Evolutionary conservation across 2,329 filamentous ascomycete species (phyloP), one percentile per base, ranked within the genome.

Genomic region (Hypoxylon sp.): DNA sequence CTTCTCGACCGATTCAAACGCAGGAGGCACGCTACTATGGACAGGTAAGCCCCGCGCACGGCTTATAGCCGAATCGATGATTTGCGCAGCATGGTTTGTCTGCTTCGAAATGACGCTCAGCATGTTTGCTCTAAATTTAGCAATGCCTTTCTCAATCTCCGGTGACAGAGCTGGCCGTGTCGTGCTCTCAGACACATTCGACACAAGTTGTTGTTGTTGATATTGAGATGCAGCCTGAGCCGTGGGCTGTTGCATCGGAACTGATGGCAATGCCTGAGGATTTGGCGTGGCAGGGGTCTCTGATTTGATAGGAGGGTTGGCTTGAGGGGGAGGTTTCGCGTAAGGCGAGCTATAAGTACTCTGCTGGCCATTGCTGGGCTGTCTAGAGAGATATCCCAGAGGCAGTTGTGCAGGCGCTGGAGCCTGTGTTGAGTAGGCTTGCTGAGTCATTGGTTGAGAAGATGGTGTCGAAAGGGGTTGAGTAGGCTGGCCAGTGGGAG

Each of bases 331-430:
- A 14, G 77, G 76, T 60, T 77, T 74, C 10, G 76, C 76, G 53
- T 79, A 79, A 22, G 76, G 77, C 30, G 77, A 78, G 51, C 72
- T 78, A 64, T 78, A 79, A 1, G 76, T 77, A 59, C 74, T 75
- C 64, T 76, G 76, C 44, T 78, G 76, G n/a, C 71, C 37, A 17
- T 66, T 67, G 31, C 59, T 73, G 20, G 75, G 58, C 44, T 74
- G 76, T 33, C 74, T 73, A n/a, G 75, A 65, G 6, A 77, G 46
- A 57, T 77, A 77, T 35, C 72, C 70, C 40, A 69, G 66, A 54
- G 77, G 75, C 30, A 77, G 44, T 54, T 78, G 77, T 22, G 76
- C 75, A 25, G 77, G 75, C 30, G 77, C 75, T 20, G 76, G 75
- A 48, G 66, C 64, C 37, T 77, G 75, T 35, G 75, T 61, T 7